Percentiles rank a stretch among this genome's conserved stretches.
phyloP scores from a whole-genome alignment of 78 protist genomes.

The Dictyostelium firmibasis region DNA sequence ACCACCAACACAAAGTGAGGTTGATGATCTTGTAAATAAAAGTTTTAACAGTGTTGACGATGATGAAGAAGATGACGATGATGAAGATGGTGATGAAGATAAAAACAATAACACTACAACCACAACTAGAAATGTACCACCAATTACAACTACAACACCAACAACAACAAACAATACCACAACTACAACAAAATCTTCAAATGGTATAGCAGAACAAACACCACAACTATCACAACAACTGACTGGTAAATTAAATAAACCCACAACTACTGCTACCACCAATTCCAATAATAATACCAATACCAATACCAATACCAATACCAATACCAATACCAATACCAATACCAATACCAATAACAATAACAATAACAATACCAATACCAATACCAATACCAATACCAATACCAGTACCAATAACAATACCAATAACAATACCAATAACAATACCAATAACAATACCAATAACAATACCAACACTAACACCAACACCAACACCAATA shows the following conservation, averaged over 20 bases:
- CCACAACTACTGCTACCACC: neutral
- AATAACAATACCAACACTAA: neutral
- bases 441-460: neutral
- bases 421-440: neutral
- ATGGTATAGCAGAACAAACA: neutral
- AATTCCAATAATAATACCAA: neutral
- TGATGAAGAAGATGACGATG: neutral
- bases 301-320: neutral
- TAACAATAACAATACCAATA: neutral
- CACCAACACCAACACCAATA: neutral
- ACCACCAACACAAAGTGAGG: slow-evolving; percentile 9
- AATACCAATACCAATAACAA: neutral
- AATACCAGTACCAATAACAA: neutral
- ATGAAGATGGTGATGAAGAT: neutral
- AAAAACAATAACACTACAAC: neutral
- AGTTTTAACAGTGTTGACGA: neutral
- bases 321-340: neutral
- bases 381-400: neutral
- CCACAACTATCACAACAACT: neutral
- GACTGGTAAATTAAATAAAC: neutral
- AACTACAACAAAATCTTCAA: neutral
- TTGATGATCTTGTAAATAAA: neutral
- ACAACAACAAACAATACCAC: neutral
- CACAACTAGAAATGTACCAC: neutral
- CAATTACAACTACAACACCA: neutral